phyloP scores from a whole-genome alignment of 208 protist species.

The Lotmaria passim region DNA sequence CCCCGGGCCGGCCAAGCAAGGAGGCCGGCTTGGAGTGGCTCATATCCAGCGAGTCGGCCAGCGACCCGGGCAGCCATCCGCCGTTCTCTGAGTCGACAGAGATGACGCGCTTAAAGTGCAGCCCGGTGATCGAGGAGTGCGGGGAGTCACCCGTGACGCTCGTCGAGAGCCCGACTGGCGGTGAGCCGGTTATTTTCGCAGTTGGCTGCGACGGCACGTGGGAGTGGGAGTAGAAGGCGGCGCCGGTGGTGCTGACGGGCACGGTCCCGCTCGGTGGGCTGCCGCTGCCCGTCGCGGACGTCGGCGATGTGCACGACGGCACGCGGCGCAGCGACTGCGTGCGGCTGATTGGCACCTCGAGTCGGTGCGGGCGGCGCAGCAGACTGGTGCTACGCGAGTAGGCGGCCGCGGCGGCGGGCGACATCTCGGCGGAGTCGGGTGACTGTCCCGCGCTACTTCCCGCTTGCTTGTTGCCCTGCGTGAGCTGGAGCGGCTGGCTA shows the following conservation, averaged over 20 bases:
- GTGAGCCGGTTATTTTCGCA: conserved; percentile 11
- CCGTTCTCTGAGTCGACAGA: conserved; percentile 34
- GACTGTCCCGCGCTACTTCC: conserved; percentile 14
- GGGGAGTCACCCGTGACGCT: conserved; percentile 28
- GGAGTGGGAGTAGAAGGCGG: background rate
- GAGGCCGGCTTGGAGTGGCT: conserved; percentile 19
- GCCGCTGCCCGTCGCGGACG: conserved; percentile 9
- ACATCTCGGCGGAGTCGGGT: conserved; percentile 36
- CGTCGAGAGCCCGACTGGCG: conserved; percentile 8
- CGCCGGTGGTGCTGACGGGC: background rate
- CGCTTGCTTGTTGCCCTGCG: background rate
- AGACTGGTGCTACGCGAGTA: conserved; percentile 44
- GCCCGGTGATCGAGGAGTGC: conserved; percentile 20
- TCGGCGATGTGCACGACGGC: conserved; percentile 25
- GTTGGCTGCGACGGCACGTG: conserved; percentile 1
- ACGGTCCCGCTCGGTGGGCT: conserved; percentile 7
- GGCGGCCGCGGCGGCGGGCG: conserved; percentile 24
- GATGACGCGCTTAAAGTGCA: conserved; percentile 42
- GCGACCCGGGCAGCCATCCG: conserved; percentile 27
- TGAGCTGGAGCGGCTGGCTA: conserved; percentile 11
- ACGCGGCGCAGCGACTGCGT: conserved; percentile 41
- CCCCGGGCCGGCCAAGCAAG: conserved; percentile 8
- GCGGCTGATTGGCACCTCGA: conserved; percentile 39
- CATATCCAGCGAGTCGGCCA: conserved; percentile 36
- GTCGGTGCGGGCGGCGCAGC: conserved; percentile 39